Percentiles rank a stretch among this genome's conserved stretches.
Evolutionary conservation across 495 filamentous ascomycete species (phyloP).

Genomic region (Xylaria acuta): DNA sequence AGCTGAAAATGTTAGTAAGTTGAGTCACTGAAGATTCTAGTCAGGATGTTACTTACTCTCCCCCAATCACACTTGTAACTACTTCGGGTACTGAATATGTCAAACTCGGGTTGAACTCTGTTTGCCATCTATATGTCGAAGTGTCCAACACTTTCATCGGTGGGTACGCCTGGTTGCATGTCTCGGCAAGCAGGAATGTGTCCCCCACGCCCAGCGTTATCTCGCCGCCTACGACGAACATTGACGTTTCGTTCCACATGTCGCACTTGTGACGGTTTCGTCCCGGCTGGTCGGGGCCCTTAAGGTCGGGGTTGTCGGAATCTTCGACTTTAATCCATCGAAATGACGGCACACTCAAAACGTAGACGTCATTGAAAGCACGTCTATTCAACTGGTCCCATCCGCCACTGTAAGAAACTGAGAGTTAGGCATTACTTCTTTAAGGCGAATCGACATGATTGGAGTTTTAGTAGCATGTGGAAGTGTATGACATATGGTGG

Average conservation of each 20-base stretch:
- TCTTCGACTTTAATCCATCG: constrained; percentile 57
- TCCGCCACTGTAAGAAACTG: constrained; percentile 39
- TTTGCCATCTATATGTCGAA: constrained; percentile 45
- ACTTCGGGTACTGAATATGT: constrained; percentile 52
- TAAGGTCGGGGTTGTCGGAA: constrained; percentile 40
- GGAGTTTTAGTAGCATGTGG: background rate
- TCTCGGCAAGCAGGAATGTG: constrained; percentile 41
- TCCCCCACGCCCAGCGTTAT: constrained; percentile 36
- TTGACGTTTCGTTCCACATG: constrained; percentile 40
- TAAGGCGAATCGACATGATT: background rate
- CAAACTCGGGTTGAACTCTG: constrained; percentile 45
- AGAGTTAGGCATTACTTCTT: background rate
- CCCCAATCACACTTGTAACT: constrained; percentile 50
- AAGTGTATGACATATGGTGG: background rate
- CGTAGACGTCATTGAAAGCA: constrained; percentile 63
- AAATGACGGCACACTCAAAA: constrained; percentile 63
- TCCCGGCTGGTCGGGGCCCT: constrained; percentile 38
- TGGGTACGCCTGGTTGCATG: constrained; percentile 50
- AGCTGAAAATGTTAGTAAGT: constrained; percentile 10
- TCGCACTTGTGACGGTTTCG: constrained; percentile 33
- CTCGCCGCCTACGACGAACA: constrained; percentile 55
- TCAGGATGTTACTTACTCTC: constrained; percentile 43
- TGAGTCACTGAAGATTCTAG: constrained; percentile 8
- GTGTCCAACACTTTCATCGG: constrained; percentile 51
- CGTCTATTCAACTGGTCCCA: constrained; percentile 29